Conservation (phyloP, 2,329 filamentous ascomycete species). For the Epichloe hybrida region DNA sequence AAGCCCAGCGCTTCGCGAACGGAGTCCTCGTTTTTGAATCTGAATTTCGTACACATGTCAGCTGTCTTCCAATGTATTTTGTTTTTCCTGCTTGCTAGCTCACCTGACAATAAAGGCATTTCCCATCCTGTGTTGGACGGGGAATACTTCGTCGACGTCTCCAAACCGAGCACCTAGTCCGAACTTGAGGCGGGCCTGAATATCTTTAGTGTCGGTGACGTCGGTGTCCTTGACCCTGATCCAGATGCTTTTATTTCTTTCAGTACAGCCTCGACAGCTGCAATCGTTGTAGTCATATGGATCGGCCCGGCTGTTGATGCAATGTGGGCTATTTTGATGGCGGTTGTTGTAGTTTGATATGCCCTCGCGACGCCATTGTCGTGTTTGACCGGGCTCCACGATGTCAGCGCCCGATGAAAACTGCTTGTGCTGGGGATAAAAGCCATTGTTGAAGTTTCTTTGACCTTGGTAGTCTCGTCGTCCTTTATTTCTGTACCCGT, state of each 20-base stretch:
- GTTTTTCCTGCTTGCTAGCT: conserved; percentile 1
- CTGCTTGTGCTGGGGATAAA: not conserved
- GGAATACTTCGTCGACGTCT: conserved; percentile 16
- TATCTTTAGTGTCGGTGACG: conserved; percentile 8
- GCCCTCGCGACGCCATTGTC: not conserved
- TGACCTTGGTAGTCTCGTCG: not conserved
- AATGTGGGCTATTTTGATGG: not conserved
- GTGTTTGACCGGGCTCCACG: not conserved
- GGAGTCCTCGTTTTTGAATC: conserved; percentile 16
- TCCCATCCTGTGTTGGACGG: not conserved
- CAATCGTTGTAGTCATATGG: conserved; percentile 16
- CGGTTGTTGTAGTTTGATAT: not conserved
- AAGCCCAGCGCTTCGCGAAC: conserved; percentile 14
- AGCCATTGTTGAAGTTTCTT: not conserved
- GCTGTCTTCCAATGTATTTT: not conserved
- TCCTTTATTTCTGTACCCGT: not conserved
- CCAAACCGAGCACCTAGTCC: conserved; percentile 17
- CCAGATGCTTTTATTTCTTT: conserved; percentile 19
- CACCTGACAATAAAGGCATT: conserved; percentile 18
- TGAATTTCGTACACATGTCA: conserved; percentile 4
- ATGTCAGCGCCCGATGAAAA: not conserved
- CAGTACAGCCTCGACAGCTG: conserved; percentile 15
- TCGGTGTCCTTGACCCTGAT: conserved; percentile 11
- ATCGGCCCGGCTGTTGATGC: conserved; percentile 9
- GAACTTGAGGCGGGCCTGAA: conserved; percentile 16